Base-by-base conservation (phyloP, 2,329 filamentous ascomycete genomes). In the Ophiostoma piceae region DNA sequence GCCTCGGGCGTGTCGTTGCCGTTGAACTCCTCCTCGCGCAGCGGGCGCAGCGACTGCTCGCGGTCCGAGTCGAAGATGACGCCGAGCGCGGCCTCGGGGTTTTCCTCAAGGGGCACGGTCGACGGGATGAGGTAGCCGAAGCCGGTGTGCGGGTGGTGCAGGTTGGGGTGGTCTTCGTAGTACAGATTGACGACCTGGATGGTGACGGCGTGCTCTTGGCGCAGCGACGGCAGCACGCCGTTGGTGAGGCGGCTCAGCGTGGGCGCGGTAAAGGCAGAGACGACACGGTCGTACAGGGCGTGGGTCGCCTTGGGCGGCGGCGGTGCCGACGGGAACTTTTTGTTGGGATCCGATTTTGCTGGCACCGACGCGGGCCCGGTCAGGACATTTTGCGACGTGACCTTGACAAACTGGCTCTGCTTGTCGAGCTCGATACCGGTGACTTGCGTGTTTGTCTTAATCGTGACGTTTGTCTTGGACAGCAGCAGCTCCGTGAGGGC, bases 161-260 rank as follows among this genome's bases (percentile, higher is more conserved):
- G 80, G 70, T 86, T 76, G 7, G 88, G 84, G 22, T 66, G 62
- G 62, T 87, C 83, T 1, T 84, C 82, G 78, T 90, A 99, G 84
- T 90, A 97, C 66, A 99, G 83, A 79, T 97, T 97, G 72, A 99
- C 90, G 2, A 94, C 91, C 88, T 94, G 94, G 74, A 97, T 93
- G 41, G 89, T 94, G 39, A 94, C 90, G 47, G 89, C 87, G 68
- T 86, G 84, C 19, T 86, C 85, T 62, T 84, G 77, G 22, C 78
- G 76, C 12, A 91, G 82, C 41, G 82, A 77, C 5, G 83, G 82
- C 6, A 88, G 80, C 51, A 67, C 41, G 9, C 76, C 73, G 62
- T 75, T 74, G 67, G 80, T 78, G 19, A 87, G 80, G 1, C 41
- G 37, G 69, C 68, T 64, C 26, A 75, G 72, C 1, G 80, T 74